Percentiles rank a stretch among this genome's conserved stretches.
Conservation (phyloP, 768 basidiomycete species). For the Boletus barrowsii region DNA sequence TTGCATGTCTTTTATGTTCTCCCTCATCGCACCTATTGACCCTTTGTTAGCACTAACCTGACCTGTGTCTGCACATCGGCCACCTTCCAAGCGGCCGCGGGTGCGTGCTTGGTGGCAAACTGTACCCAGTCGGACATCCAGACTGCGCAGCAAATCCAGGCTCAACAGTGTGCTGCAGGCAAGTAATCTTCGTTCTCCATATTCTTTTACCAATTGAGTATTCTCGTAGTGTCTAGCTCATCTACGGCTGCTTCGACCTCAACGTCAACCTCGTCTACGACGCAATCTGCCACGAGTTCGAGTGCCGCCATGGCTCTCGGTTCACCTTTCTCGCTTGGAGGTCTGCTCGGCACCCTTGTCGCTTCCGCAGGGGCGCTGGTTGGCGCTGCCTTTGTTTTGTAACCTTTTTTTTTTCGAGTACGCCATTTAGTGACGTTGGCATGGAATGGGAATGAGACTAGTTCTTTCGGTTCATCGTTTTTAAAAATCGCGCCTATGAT, state of each 20-base stretch:
- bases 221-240: neutral
- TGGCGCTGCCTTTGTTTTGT: conserved; percentile 26
- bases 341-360: conserved; percentile 20
- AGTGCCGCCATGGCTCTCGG: conserved; percentile 19
- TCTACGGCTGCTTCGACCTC: neutral
- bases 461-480: too few relatives aligned
- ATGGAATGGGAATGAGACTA: too few relatives aligned
- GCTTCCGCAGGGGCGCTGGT: conserved; percentile 25
- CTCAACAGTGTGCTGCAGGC: conserved; percentile 31
- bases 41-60: conserved; percentile 34
- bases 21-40: neutral
- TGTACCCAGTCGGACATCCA: conserved; percentile 33
- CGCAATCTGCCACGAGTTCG: neutral
- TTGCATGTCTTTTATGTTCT: conserved; percentile 8
- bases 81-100: conserved; percentile 35
- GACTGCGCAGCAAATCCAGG: conserved; percentile 33
- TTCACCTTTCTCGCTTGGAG: conserved; percentile 15
- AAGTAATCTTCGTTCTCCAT: neutral
- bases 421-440: neutral
- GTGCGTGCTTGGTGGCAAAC: conserved; percentile 31
- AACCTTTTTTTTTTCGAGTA: neutral
- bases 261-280: neutral
- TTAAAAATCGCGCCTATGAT: too few relatives aligned
- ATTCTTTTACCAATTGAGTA: neutral
- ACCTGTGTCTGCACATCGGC: conserved; percentile 38